These are phyloP conservation scores for Apiospora saccharicola DNA, from an alignment of 2,329 filamentous ascomycete genomes.

Conservation along the genomic window DNA sequence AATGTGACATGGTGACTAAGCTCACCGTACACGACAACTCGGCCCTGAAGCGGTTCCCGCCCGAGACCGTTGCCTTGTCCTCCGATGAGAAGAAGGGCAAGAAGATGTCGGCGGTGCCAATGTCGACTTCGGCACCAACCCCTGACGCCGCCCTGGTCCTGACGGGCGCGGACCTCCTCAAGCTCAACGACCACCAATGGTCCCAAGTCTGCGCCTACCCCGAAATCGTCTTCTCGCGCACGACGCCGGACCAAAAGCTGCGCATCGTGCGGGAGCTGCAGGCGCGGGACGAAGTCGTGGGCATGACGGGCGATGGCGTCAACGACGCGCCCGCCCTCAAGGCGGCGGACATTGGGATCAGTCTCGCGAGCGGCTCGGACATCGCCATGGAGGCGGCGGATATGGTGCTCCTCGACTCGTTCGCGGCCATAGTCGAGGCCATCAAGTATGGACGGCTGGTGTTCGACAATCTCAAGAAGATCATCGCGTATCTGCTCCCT, in stretches of 20 bases:
- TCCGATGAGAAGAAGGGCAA: constrained; percentile 36
- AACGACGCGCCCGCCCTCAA: constrained; percentile 85
- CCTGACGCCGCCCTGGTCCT: constrained; percentile 61
- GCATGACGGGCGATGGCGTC: constrained; percentile 87
- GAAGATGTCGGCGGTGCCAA: too few relatives aligned
- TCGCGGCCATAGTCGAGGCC: constrained; percentile 75
- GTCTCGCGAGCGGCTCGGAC: constrained; percentile 81
- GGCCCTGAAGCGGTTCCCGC: constrained; percentile 37
- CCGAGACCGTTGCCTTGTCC: constrained; percentile 59
- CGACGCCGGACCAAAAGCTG: constrained; percentile 80
- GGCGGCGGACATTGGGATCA: constrained; percentile 82
- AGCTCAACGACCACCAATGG: constrained; percentile 74
- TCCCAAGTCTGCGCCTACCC: constrained; percentile 67
- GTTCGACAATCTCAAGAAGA: constrained; percentile 82
- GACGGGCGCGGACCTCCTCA: constrained; percentile 70
- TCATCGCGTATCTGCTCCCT: constrained; percentile 74
- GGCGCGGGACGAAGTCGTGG: constrained; percentile 66
- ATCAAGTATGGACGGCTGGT: constrained; percentile 76
- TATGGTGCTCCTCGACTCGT: constrained; percentile 81
- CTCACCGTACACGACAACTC: constrained; percentile 30
- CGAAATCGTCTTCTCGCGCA: constrained; percentile 79
- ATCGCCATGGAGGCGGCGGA: constrained; percentile 82
- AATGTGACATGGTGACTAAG: constrained; percentile 74
- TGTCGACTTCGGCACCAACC: too few relatives aligned
- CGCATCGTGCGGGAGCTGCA: constrained; percentile 80